Evolutionary conservation across 768 basidiomycete genomes (phyloP).

Genomic region (Tephrocybe sp.): DNA sequence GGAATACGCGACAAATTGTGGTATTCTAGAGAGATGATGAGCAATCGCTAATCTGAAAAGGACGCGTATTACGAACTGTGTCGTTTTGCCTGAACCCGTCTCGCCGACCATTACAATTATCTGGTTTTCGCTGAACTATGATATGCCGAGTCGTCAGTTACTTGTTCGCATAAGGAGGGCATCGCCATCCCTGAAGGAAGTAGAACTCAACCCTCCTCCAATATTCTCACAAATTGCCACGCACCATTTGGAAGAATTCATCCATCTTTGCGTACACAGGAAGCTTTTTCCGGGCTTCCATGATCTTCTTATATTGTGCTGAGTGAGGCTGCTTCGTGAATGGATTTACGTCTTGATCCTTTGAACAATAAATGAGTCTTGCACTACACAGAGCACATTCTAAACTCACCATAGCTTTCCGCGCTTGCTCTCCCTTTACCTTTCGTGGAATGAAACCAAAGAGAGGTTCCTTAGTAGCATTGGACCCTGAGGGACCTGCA

Average conservation of each 20-base stretch:
- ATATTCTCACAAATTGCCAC: conserved; percentile 31
- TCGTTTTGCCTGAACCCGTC: conserved; percentile 95
- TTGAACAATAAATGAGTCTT: conserved; percentile 3
- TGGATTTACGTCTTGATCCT: conserved; percentile 83
- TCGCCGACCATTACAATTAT: conserved; percentile 91
- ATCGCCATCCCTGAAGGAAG: conserved; percentile 39
- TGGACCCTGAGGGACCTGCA: conserved; percentile 19
- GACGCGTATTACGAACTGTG: conserved; percentile 60
- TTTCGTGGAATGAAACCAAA: conserved; percentile 72
- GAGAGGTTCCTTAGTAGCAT: conserved; percentile 51
- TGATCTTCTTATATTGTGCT: conserved; percentile 79
- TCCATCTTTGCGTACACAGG: conserved; percentile 93
- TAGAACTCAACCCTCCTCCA: conserved; percentile 43
- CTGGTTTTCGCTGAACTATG: conserved; percentile 77
- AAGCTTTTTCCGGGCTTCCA: conserved; percentile 80
- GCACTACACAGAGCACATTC: not conserved
- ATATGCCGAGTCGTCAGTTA: conserved; percentile 26
- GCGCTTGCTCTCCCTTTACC: conserved; percentile 63
- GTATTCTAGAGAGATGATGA: conserved; percentile 59
- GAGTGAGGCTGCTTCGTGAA: conserved; percentile 84
- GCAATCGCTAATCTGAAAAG: not conserved
- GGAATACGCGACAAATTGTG: conserved; percentile 92
- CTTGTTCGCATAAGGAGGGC: conserved; percentile 25
- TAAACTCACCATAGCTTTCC: conserved; percentile 64
- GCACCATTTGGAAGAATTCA: conserved; percentile 85